Base-by-base conservation (phyloP, 805 yeast genomes). In the Suhomyces tanzawaensis region DNA sequence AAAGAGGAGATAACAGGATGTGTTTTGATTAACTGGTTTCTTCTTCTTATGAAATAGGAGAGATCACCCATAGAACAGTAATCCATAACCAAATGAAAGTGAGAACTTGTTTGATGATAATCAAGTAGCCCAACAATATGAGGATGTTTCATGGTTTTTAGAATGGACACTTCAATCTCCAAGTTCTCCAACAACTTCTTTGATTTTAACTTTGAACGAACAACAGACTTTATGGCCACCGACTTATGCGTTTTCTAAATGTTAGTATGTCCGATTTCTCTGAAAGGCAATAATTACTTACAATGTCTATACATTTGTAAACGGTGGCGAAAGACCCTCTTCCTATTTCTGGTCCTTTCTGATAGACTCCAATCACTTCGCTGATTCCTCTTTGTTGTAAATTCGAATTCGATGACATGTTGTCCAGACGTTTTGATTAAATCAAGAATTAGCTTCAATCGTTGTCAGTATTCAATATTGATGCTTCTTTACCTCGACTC, bases 291-390 rank as follows among this genome's bases (percentile, higher is more conserved):
- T n/a, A n/a, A n/a, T n/a, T n/a, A n/a, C n/a, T n/a, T n/a, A n/a
- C n/a, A n/a, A 12, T 24, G n/a, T 24, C 27, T 24, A 74, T 71
- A 36, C 96, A 96, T 62, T 87, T 89, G 69, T 85, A 91, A 18
- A 93, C 99, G 45, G 82, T 84, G 51, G 99, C 99, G 68, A 93
- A 93, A 7, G 95, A 85, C 23, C 99, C 99, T 52, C 85, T 81
- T 17, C 99, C 99, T 37, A 93, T 91, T 59, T 89, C 95, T 14
- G 82, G 77, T 17, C 87, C 88, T n/a, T 82, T 69, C 16, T 70
- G 62, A 52, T 78, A 82, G 35, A 63, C 59, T 4, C 81, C 82
- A 9, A 77, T 57, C 23, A 34, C 41, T 26, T 43, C 45, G 16
- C 13, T 17, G 11, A 29, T 34, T n/a, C 22, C 31, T 25, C 15